Base-by-base conservation (phyloP, 306 rosid genomes). In the Gastrolobium villosum region DNA sequence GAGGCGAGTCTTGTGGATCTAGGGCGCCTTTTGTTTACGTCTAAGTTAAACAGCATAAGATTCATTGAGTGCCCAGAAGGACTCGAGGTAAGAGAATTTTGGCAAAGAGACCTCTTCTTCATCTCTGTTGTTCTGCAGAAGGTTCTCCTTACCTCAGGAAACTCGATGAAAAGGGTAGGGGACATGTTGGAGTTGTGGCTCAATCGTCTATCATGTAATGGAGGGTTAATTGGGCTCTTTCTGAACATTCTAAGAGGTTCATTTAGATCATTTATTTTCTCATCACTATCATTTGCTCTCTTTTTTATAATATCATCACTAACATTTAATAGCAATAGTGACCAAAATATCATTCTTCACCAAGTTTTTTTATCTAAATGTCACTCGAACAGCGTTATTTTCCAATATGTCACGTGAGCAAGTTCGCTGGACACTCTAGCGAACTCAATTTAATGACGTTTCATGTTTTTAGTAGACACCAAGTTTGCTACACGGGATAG, bases 51-150 rank as follows among this genome's bases (percentile, higher is more conserved):
- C 0, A 72, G 81, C 0, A 83, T 81, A 70, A 79, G 49, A 11
- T 92, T 90, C 87, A 79, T 92, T 3, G 84, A 94, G 3, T 71
- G 75, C 74, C 31, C 93, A 4, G 31, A 28, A 13, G 86, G 41
- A 5, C 41, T 65, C 39, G 59, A 73, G 13, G 75, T 31, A 40
- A 4, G 0, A 10, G 36, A 62, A 0, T 84, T 92, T 40, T 15
- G 82, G 7, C 83, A 85, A 6, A 84, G 97, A 86, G 89, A 94
- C 94, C n/a, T 85, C 6, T 82, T 94, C 50, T 81, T 90, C 82
- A 14, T 37, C 45, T 94, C 94, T 44, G 63, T 87, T 35, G 44
- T 89, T 40, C 10, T 28, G 5, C 98, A 92, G 67, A 84, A 37
- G 74, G 3, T 70, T 44, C 68, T 92, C 1, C n/a, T 83, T 30